Base-by-base conservation (phyloP, 139 green algal genomes). In the Pleodorina starrii region DNA sequence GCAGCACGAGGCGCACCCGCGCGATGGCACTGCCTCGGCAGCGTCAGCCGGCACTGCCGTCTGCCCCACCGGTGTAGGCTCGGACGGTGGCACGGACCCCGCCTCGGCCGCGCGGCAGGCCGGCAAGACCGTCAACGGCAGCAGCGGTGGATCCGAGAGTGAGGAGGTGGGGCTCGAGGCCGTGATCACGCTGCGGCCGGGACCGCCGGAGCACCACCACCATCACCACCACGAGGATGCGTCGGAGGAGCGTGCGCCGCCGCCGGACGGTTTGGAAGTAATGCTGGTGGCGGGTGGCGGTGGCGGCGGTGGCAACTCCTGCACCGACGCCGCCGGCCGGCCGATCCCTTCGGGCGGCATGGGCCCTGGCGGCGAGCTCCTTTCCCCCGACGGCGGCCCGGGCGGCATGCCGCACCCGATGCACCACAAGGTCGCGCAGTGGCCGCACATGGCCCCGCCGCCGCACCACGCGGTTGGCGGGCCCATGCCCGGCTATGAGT, bases 161-260 rank as follows among this genome's bases (percentile, higher is more conserved):
- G 81, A 78, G 43, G 81, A 87, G 0, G 60, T 87, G 0, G 81
- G 81, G 7, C 81, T 87, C 27, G 81, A 87, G 81, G 81, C 81
- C 19, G 81, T 87, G 35, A 87, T 87, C 35, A 63, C 43, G 16
- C n/a, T 87, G 27, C 81, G 81, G 17, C 43, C n/a, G 1, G 60
- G 60, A 16, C 3, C 3, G 11, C 36, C 21, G 21, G 54, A n/a
- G n/a, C n/a, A n/a, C n/a, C n/a, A n/a, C n/a, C n/a, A n/a, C n/a
- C n/a, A n/a, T n/a, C n/a, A n/a, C n/a, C n/a, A 85, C 51, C 44
- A 83, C 16, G 44, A 83, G 14, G 16, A 59, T 7, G 73, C 27
- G 42, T 80, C 73, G 25, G 73, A 16, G 4, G 73, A 57, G 9
- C 4, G 42, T 14, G 42, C 44, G 9, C 44, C 27, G 27, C 44